Percentiles rank a stretch among this genome's conserved stretches.
These are phyloP conservation scores for Diphasiastrum complanatum DNA, from an alignment of 83 land plant genomes.

Conservation along the genomic window DNA sequence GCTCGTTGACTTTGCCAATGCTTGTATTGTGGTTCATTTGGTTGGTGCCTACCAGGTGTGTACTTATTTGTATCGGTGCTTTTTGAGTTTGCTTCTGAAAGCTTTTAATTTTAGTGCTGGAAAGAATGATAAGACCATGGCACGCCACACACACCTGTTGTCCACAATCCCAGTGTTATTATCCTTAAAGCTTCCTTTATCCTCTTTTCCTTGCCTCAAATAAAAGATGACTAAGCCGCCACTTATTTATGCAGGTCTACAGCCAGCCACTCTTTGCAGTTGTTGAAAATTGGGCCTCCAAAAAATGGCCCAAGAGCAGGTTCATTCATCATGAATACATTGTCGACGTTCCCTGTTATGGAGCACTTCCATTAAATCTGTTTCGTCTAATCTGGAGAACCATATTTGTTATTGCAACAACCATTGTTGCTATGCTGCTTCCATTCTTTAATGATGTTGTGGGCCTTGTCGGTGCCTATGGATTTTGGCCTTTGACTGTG, in stretches of 20 bases:
- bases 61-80: background rate
- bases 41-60: slow-evolving; percentile 84
- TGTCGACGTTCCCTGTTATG: slow-evolving; percentile 30
- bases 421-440: slow-evolving; percentile 54
- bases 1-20: slow-evolving; percentile 84
- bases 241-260: slow-evolving; percentile 46
- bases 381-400: slow-evolving; percentile 56
- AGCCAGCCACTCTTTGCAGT: slow-evolving; percentile 74
- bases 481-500: slow-evolving; percentile 81
- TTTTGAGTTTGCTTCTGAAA: no score
- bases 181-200: no score
- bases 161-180: no score
- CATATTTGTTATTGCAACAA: slow-evolving; percentile 46
- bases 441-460: slow-evolving; percentile 79
- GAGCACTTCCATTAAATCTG: slow-evolving; percentile 28
- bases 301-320: slow-evolving; percentile 40
- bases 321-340: slow-evolving; percentile 27
- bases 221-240: background rate
- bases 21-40: slow-evolving; percentile 67
- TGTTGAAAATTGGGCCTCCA: slow-evolving; percentile 41
- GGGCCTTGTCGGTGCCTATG: slow-evolving; percentile 67
- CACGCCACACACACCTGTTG: no score
- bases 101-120: background rate
- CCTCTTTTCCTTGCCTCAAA: background rate
- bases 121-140: background rate